Evolutionary conservation across 352 stramenopile species (phyloP).

Genomic region (Phytophthora uliginosa): DNA sequence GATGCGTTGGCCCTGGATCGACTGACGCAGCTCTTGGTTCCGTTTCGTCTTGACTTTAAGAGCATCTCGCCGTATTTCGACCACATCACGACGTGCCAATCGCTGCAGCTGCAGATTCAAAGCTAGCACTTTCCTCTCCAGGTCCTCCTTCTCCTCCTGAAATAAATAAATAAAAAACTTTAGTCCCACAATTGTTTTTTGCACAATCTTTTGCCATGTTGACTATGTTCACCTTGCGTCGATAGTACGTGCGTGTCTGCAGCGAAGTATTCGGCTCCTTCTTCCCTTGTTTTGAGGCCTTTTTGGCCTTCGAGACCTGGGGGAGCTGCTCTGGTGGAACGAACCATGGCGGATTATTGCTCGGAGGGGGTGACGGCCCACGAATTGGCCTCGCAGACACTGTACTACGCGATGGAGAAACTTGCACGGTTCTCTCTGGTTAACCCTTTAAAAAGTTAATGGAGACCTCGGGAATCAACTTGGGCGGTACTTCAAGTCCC

Average conservation of each 20-base stretch:
- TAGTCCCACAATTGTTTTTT: background rate
- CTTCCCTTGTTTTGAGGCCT: conserved; percentile 9
- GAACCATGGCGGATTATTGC: background rate
- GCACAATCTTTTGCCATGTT: background rate
- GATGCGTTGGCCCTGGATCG: conserved; percentile 50
- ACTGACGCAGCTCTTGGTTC: conserved; percentile 40
- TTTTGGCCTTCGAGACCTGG: conserved; percentile 5
- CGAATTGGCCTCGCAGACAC: background rate
- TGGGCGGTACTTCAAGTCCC: conserved; percentile 1
- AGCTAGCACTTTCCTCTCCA: conserved; percentile 38
- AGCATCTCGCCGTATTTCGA: conserved; percentile 36
- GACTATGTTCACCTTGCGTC: conserved; percentile 43
- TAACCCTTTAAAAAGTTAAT: background rate
- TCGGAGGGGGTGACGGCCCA: background rate
- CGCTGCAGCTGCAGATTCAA: conserved; percentile 41
- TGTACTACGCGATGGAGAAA: background rate
- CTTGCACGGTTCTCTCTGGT: background rate
- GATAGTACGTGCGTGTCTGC: conserved; percentile 51
- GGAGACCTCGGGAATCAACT: background rate
- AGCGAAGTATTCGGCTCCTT: conserved; percentile 19
- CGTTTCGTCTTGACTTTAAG: conserved; percentile 28
- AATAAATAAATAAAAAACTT: background rate
- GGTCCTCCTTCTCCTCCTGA: conserved; percentile 47
- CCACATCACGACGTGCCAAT: conserved; percentile 27
- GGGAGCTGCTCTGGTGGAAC: background rate